phyloP scores from a whole-genome alignment of 1,139 yeast species.

The Blastobotrys ciferrii region DNA sequence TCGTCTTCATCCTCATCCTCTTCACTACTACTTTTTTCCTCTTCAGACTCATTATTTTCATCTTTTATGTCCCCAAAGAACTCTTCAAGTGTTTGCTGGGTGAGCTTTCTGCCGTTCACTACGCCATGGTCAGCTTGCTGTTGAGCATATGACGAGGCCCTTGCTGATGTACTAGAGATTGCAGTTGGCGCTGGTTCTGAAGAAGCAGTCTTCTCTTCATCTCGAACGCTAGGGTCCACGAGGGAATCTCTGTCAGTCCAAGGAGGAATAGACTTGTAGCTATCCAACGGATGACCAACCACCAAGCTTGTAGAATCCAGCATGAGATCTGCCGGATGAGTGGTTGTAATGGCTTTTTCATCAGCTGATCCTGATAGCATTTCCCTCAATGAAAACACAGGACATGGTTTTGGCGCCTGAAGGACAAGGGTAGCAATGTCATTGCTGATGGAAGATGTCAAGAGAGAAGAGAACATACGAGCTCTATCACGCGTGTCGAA shows the following conservation, averaged over 20 bases:
- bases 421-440: slow-evolving; percentile 70
- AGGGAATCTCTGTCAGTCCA: slow-evolving; percentile 33
- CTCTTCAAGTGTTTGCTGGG: slow-evolving; percentile 78
- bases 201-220: slow-evolving; percentile 24
- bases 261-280: slow-evolving; percentile 31
- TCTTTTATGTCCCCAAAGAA: slow-evolving; percentile 58
- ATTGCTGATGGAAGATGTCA: slow-evolving; percentile 36
- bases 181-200: slow-evolving; percentile 11
- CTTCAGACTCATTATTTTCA: slow-evolving; percentile 27
- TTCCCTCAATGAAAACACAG: slow-evolving; percentile 26
- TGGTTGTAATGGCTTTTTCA: slow-evolving; percentile 9
- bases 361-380: slow-evolving; percentile 3
- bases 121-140: slow-evolving; percentile 25
- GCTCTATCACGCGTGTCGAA: slow-evolving; percentile 86
- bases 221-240: slow-evolving; percentile 33
- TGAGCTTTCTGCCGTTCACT: slow-evolving; percentile 40
- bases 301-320: slow-evolving; percentile 37
- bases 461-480: slow-evolving; percentile 60
- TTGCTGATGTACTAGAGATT: slow-evolving; percentile 10
- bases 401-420: slow-evolving; percentile 76
- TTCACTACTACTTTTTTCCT: slow-evolving; percentile 17
- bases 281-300: slow-evolving; percentile 36
- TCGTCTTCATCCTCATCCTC: slow-evolving; percentile 18
- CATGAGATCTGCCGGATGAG: slow-evolving; percentile 23
- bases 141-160: slow-evolving; percentile 9